Evolutionary conservation across 192 early-diverging fungal species (phyloP), one percentile per base, ranked within the genome.

Genomic region (Umbelopsis ramanniana): DNA sequence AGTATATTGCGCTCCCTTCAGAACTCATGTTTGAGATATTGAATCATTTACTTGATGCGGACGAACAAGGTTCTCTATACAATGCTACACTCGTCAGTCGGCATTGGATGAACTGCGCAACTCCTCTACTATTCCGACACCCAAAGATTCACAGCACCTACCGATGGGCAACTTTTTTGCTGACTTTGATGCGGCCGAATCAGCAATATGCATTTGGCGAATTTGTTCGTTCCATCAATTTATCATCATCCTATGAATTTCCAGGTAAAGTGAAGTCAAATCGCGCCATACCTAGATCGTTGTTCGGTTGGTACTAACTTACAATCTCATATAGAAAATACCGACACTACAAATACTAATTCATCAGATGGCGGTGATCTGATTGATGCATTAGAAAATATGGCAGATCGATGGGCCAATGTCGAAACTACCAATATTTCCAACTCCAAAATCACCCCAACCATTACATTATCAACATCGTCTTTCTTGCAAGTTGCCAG

Each of bases 91-190:
- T 78, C 11, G 84, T 85, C 11, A 74, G 67, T 47, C 67, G 73
- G 14, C 79, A 85, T 23, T 85, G 84, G 84, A 70, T 77, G 22
- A 72, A 71, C 4, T 85, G 84, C 37, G 84, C 75, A 29, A 79
- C 75, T 9, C 73, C 71, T 35, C 38, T 77, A 4, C 66, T 85
- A 4, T 85, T 81, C 40, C 76, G 74, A 43, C 74, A 73, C 26
- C 79, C 79, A 52, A 48, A 69, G 38, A 73, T 85, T 47, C 66
- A 74, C 22, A 78, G 79, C 52, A 85, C 84, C 19, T 73, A 77
- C 22, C 79, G 76, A 45, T 85, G 84, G 84, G 84, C 84, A 4
- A 72, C 76, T 7, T 85, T 85, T 52, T 73, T 85, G 26, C 68
- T 81, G 23, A 83, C 81, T 12, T 46, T 85, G 4, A 69, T 47